Evolutionary conservation across 352 stramenopile species (phyloP), one percentile per base, ranked within the genome.

Genomic region (Phytopythium oedochilum): DNA sequence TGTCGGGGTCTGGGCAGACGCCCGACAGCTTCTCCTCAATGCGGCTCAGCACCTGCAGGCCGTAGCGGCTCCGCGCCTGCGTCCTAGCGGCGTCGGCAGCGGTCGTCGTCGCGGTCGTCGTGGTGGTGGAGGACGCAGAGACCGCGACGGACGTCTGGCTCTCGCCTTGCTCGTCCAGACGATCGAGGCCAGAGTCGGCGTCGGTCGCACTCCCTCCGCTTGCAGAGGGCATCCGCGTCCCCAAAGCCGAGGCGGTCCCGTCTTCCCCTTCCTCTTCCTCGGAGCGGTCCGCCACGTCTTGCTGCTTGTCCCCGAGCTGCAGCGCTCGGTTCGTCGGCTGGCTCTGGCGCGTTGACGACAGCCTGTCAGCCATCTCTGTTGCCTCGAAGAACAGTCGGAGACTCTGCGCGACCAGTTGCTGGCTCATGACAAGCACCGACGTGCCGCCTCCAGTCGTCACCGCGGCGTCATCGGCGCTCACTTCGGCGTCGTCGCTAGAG

Each of bases 11-110:
- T 4, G 64, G 53, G n/a, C 80, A 68, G 2, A 70, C 55, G 8
- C 85, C 85, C 15, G 63, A 71, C 32, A 94, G 58, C 45, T 94
- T 94, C 26, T 90, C 71, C 48, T 92, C 79, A 31, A 94, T 83
- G 0, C 79, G 80, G 23, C 73, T 69, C 10, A 93, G 58, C 6
- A 93, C 83, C 57, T 89, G 78, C 11, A 91, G 48, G 0, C 78
- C 85, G 43, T 84, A 80, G 22, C 57, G 61, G 58, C 71, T 94
- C 55, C 60, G 64, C 46, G 50, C 69, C 53, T 73, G 63, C 6
- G 55, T 36, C 23, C 44, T 22, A 4, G 3, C 8, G 1, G 14
- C 29, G 28, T 53, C 46, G 2, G 46, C 46, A 28, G 22, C n/a
- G n/a, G n/a, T n/a, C n/a, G n/a, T n/a, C n/a, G n/a, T n/a, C n/a